Evolutionary conservation across 2,329 filamentous ascomycete genomes (phyloP).

Genomic region (Aspergillus arachidicola): DNA sequence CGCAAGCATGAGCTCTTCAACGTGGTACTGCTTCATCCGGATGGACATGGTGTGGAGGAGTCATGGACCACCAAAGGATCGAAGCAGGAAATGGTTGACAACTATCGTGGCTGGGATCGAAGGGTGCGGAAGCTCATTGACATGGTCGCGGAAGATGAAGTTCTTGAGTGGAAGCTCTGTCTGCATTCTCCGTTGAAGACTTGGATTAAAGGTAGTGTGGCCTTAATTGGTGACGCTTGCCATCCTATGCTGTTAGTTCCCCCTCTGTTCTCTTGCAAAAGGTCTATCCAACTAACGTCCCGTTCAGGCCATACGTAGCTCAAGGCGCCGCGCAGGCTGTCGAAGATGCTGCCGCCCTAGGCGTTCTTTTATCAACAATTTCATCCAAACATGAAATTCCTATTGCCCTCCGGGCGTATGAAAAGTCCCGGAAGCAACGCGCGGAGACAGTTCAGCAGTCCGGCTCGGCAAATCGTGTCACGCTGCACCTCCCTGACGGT

Average conservation of each 20-base stretch:
- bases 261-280: background rate
- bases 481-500: conserved; percentile 43
- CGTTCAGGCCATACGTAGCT: conserved; percentile 34
- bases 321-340: conserved; percentile 53
- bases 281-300: background rate
- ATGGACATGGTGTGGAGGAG: conserved; percentile 61
- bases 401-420: conserved; percentile 38
- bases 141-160: conserved; percentile 58
- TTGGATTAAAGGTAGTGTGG: conserved; percentile 39
- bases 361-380: conserved; percentile 36
- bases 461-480: conserved; percentile 38
- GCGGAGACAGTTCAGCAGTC: conserved; percentile 43
- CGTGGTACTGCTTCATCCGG: conserved; percentile 64
- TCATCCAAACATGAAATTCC: conserved; percentile 36
- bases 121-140: conserved; percentile 61
- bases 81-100: conserved; percentile 63
- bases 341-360: conserved; percentile 45
- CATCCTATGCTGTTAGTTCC: conserved; percentile 47
- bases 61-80: conserved; percentile 67
- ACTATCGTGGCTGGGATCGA: conserved; percentile 64
- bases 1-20: conserved; percentile 68
- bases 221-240: conserved; percentile 47
- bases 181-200: conserved; percentile 35
- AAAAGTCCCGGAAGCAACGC: conserved; percentile 41
- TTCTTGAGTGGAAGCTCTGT: conserved; percentile 44